phyloP scores from a whole-genome alignment of 768 basidiomycete genomes.

The Hericium erinaceus region DNA sequence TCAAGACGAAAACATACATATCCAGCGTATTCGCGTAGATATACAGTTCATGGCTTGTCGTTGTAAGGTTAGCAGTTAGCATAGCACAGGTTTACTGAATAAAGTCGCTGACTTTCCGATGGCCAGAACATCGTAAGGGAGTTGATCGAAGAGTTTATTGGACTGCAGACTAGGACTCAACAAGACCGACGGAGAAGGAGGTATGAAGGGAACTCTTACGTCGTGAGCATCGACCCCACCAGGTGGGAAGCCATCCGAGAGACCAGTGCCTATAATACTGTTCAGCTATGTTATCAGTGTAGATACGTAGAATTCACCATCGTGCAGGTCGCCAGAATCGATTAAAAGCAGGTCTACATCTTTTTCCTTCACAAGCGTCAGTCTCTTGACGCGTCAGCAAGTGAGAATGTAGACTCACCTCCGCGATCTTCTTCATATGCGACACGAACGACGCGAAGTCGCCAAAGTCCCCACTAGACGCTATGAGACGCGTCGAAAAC shows the following conservation, averaged over 20 bases:
- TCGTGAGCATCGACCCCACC: slow-evolving; percentile 68
- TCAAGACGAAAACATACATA: slow-evolving; percentile 34
- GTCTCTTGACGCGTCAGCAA: slow-evolving; percentile 5
- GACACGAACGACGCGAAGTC: slow-evolving; percentile 81
- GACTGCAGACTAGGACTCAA: slow-evolving; percentile 30
- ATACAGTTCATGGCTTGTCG: slow-evolving; percentile 71
- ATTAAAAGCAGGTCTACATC: slow-evolving; percentile 80
- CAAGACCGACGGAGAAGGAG: background rate
- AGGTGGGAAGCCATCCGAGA: slow-evolving; percentile 65
- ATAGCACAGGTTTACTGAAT: too few relatives aligned
- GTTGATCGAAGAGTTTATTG: slow-evolving; percentile 62
- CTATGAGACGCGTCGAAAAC: slow-evolving; percentile 16
- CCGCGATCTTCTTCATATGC: slow-evolving; percentile 71
- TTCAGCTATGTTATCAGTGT: background rate
- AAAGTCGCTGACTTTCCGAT: slow-evolving; percentile 64
- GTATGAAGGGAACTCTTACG: slow-evolving; percentile 23
- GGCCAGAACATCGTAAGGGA: slow-evolving; percentile 76
- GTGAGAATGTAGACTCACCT: slow-evolving; percentile 23
- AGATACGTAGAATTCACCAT: slow-evolving; percentile 30
- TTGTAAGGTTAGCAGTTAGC: background rate
- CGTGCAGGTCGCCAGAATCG: slow-evolving; percentile 74
- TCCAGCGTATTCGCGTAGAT: slow-evolving; percentile 56
- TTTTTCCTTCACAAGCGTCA: slow-evolving; percentile 32
- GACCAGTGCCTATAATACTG: slow-evolving; percentile 47
- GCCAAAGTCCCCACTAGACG: slow-evolving; percentile 51